phyloP scores from a whole-genome alignment of 2,329 filamentous ascomycete genomes.

The Colletotrichum magnum region DNA sequence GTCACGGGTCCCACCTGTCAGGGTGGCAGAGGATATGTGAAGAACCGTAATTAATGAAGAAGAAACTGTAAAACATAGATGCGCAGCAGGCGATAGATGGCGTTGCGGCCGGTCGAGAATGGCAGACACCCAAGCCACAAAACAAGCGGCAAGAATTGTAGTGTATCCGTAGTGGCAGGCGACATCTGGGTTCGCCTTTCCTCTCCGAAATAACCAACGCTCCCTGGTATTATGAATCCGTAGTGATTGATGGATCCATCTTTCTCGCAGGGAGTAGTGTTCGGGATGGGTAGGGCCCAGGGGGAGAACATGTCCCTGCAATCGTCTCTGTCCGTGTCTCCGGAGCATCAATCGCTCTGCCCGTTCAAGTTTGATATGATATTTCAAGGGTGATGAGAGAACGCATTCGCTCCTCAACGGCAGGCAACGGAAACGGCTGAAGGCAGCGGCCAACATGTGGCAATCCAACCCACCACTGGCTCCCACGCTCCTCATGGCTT shows the following conservation, averaged over 20 bases:
- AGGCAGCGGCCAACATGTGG: constrained; percentile 22
- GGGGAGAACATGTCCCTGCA: too few relatives aligned
- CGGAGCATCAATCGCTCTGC: constrained; percentile 2
- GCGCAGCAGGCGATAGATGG: background rate
- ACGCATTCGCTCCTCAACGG: constrained; percentile 19
- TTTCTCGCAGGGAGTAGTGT: too few relatives aligned
- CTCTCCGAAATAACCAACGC: too few relatives aligned
- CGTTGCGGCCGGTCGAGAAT: background rate
- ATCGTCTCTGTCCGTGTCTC: constrained; percentile 35
- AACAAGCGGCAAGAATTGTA: background rate
- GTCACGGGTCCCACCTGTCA: constrained; percentile 29
- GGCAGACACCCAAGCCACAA: constrained; percentile 3
- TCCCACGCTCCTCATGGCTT: constrained; percentile 11
- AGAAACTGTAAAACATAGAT: constrained; percentile 33
- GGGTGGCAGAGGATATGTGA: constrained; percentile 12
- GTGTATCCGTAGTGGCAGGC: too few relatives aligned
- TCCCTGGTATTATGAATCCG: constrained; percentile 22
- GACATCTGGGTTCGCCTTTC: too few relatives aligned
- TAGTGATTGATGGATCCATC: background rate
- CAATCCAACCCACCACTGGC: constrained; percentile 14
- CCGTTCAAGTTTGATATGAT: background rate
- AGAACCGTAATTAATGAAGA: constrained; percentile 35
- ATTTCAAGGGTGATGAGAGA: constrained; percentile 8
- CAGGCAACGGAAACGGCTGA: constrained; percentile 28
- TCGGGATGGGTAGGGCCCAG: too few relatives aligned